phyloP scores from a whole-genome alignment of 768 basidiomycete genomes.

The Leccinum obscurum region DNA sequence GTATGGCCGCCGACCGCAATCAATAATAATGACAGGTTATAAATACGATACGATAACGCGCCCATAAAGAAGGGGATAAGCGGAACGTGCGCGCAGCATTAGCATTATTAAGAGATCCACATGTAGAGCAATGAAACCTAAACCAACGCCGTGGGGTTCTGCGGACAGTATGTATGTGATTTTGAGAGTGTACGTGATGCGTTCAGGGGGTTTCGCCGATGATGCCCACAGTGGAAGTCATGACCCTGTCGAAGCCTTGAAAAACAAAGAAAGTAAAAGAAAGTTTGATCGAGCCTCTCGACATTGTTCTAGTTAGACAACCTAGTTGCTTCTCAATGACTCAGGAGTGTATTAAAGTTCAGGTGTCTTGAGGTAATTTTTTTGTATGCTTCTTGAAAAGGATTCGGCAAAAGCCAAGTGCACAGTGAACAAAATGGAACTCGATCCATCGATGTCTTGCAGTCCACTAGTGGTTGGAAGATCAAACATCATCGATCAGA shows the following conservation, averaged over 20 bases:
- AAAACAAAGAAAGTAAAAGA: slow-evolving; percentile 46
- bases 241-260: slow-evolving; percentile 41
- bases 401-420: slow-evolving; percentile 52
- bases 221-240: slow-evolving; percentile 46
- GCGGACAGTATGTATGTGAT: slow-evolving; percentile 45
- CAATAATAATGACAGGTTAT: slow-evolving; percentile 13
- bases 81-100: slow-evolving; percentile 46
- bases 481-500: slow-evolving; percentile 43
- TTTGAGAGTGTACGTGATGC: slow-evolving; percentile 57
- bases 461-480: slow-evolving; percentile 56
- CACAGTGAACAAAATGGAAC: slow-evolving; percentile 47
- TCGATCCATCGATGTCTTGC: slow-evolving; percentile 54
- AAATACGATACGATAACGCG: slow-evolving; percentile 6
- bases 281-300: slow-evolving; percentile 48
- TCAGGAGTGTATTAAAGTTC: slow-evolving; percentile 55
- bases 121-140: slow-evolving; percentile 62
- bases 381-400: slow-evolving; percentile 42
- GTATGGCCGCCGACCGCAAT: slow-evolving; percentile 33
- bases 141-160: slow-evolving; percentile 51
- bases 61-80: slow-evolving; percentile 14
- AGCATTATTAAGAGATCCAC: slow-evolving; percentile 56
- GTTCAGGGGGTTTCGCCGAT: slow-evolving; percentile 53
- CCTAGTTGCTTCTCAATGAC: slow-evolving; percentile 47
- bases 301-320: slow-evolving; percentile 43
- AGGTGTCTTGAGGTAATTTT: slow-evolving; percentile 59